phyloP scores from a whole-genome alignment of 2,329 filamentous ascomycete species.

The Aspergillus novofumigatus region DNA sequence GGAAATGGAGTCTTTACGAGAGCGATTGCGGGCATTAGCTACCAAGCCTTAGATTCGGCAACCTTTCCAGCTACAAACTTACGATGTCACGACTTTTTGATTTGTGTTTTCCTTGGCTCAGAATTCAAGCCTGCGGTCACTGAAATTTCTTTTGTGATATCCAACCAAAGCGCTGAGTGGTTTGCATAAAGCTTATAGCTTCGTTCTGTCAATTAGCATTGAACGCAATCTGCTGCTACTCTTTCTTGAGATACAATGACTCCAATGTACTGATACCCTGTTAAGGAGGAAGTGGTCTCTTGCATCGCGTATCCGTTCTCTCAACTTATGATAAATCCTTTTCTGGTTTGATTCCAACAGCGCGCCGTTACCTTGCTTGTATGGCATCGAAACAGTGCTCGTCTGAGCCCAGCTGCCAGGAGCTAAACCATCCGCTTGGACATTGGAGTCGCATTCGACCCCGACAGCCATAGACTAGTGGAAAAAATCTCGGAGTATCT shows the following conservation, averaged over 20 bases:
- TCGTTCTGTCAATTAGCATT: not conserved
- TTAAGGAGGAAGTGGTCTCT: too few relatives aligned
- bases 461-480: not conserved
- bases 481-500: slow-evolving; percentile 1
- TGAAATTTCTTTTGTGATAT: not conserved
- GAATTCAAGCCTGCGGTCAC: not conserved
- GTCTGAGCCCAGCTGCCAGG: too few relatives aligned
- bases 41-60: slow-evolving; percentile 5
- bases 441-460: too few relatives aligned
- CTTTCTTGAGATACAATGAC: not conserved
- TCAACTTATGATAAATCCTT: not conserved
- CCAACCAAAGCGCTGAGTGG: not conserved
- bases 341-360: not conserved
- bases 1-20: slow-evolving; percentile 27
- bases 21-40: slow-evolving; percentile 26
- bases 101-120: slow-evolving; percentile 6
- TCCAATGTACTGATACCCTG: not conserved
- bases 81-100: slow-evolving; percentile 23
- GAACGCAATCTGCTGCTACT: not conserved
- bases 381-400: too few relatives aligned
- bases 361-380: not conserved
- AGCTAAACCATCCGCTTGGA: too few relatives aligned
- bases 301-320: not conserved
- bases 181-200: not conserved
- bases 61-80: not conserved